Evolutionary conservation across 75 land plant species (phyloP).

Genomic region (Cryptomeria japonica): DNA sequence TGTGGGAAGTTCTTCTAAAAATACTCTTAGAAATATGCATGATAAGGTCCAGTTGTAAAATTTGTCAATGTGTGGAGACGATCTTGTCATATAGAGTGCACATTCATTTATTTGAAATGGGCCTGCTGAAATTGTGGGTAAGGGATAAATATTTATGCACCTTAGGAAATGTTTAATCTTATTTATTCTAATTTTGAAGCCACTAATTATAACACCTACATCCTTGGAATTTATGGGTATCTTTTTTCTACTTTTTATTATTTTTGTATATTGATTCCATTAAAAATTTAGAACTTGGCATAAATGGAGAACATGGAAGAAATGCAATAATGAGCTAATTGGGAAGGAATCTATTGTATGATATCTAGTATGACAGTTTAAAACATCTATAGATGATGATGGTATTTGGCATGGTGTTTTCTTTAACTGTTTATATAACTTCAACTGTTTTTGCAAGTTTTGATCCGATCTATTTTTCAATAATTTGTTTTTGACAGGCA

Average conservation of each 20-base stretch:
- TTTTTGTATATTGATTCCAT: not conserved
- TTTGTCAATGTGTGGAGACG: no score
- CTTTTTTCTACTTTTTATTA: no score
- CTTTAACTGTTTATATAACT: not conserved
- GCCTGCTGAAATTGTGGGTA: not conserved
- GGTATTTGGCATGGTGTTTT: not conserved
- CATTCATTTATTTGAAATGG: no score
- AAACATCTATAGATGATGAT: no score
- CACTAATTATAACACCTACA: not conserved
- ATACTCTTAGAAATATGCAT: not conserved
- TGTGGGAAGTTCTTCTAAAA: no score
- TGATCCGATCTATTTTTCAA: not conserved
- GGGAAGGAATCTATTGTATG: no score
- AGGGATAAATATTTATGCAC: not conserved
- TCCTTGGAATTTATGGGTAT: no score
- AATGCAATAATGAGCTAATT: no score
- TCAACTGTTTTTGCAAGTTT: not conserved
- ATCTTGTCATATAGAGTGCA: not conserved
- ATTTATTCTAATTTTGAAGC: not conserved
- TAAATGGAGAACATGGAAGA: no score
- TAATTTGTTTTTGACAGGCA: conserved; percentile 51
- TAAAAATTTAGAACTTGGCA: not conserved
- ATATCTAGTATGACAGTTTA: no score
- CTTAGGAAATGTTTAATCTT: not conserved
- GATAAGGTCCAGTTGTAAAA: not conserved